These are phyloP conservation scores for Tubosaeta sp. DNA, from an alignment of 768 basidiomycete genomes.

Conservation along the genomic window DNA sequence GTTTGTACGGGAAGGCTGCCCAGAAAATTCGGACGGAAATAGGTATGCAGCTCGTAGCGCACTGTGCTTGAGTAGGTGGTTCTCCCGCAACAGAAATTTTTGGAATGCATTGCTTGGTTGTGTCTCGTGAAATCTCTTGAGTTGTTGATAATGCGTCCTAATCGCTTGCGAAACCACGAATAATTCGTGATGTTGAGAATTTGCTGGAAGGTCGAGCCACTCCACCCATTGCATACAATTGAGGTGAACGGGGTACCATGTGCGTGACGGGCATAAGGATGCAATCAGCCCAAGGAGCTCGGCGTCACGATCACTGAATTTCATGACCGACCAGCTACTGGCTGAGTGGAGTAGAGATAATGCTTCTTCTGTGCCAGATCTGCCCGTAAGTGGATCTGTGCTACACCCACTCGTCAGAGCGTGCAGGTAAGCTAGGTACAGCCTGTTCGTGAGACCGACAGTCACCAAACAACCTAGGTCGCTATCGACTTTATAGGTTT, in stretches of 20 bases:
- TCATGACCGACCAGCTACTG: slow-evolving; percentile 35
- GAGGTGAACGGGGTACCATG: neutral
- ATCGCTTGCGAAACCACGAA: slow-evolving; percentile 20
- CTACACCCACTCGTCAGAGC: slow-evolving; percentile 38
- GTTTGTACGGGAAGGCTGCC: neutral
- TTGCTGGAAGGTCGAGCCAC: slow-evolving; percentile 23
- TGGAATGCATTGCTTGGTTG: neutral
- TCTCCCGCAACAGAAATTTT: neutral
- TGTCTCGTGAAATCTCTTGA: slow-evolving; percentile 6
- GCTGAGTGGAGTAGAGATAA: slow-evolving; percentile 36
- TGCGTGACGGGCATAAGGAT: slow-evolving; percentile 29
- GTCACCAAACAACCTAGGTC: slow-evolving; percentile 27
- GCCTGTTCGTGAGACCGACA: slow-evolving; percentile 18
- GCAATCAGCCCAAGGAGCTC: slow-evolving; percentile 31
- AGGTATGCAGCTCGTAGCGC: slow-evolving; percentile 7
- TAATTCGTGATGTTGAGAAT: slow-evolving; percentile 30
- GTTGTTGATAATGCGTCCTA: slow-evolving; percentile 16
- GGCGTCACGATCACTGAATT: slow-evolving; percentile 24
- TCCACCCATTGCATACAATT: slow-evolving; percentile 40
- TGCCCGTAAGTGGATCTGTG: slow-evolving; percentile 40
- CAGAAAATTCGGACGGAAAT: slow-evolving; percentile 6
- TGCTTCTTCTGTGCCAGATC: slow-evolving; percentile 44
- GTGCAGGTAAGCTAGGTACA: slow-evolving; percentile 42
- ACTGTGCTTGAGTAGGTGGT: slow-evolving; percentile 13
- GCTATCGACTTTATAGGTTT: slow-evolving; percentile 28